Evolutionary conservation across 1,284 basidiomycete genomes (phyloP).

Genomic region (Porogramme epimiltina): DNA sequence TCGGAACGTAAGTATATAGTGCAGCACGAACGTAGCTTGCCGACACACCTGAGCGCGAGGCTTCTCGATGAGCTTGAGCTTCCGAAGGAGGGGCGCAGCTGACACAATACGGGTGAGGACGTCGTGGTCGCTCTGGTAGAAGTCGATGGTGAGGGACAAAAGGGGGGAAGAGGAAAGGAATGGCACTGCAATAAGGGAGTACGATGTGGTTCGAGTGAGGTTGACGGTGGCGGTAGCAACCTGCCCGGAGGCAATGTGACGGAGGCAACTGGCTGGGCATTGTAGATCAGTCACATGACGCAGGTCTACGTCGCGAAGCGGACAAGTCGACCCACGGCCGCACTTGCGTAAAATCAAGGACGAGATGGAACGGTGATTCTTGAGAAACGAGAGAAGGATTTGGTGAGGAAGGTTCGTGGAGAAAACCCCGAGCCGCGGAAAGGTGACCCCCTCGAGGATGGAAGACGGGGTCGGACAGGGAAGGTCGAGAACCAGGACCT

Average conservation of each 20-base stretch:
- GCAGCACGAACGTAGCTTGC: too few relatives aligned
- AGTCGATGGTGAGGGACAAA: conserved; percentile 3
- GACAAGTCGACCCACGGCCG: neutral
- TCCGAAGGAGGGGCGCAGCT: conserved; percentile 1
- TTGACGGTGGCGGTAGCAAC: conserved; percentile 1
- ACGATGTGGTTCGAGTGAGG: conserved; percentile 1
- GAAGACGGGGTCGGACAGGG: neutral
- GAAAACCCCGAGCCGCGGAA: neutral
- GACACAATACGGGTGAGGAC: neutral
- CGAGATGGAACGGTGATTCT: neutral
- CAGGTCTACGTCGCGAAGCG: neutral
- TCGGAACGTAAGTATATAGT: neutral
- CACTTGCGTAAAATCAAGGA: neutral
- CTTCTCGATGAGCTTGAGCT: conserved; percentile 7
- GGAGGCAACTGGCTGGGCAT: conserved; percentile 3
- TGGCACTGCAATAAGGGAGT: neutral
- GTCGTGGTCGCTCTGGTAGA: conserved; percentile 2
- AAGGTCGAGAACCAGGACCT: neutral
- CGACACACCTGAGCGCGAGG: neutral
- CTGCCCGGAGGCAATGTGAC: neutral
- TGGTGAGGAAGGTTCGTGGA: neutral
- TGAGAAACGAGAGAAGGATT: neutral
- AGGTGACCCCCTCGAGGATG: neutral
- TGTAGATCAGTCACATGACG: neutral
- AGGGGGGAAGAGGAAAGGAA: neutral